Base-by-base conservation (phyloP, 2,329 filamentous ascomycete genomes). In the Pyrenophora teres region DNA sequence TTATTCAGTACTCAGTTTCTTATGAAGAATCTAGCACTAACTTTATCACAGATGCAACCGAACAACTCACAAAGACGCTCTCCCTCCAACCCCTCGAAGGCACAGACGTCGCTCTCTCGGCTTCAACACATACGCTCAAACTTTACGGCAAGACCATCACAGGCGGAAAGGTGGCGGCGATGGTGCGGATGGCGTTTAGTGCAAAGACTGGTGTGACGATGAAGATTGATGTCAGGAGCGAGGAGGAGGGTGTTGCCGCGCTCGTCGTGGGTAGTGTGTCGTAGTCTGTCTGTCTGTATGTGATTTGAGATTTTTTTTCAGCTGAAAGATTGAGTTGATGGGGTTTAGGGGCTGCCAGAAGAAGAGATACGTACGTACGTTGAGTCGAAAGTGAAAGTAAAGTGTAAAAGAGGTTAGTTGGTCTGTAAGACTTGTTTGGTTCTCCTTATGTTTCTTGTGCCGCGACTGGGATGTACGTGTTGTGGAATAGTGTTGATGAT, bases 81-180 rank as follows among this genome's bases (percentile, higher is more conserved):
- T 96, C 91, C 27, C 81, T 99, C 68, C 94, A 97, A 75, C 90
- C 94, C 10, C 83, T 99, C 39, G 94, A 99, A 66, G 94, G 93
- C 64, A 96, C 90, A 27, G 94, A 99, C 62, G 87, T 99, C 33
- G 88, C 91, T 0, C 81, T 96, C 63, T 95, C 87, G 70, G 88
- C 88, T 68, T 92, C 87, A 54, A 97, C 92, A 57, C 94, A 99
- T 75, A 92, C 92, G 3, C 87, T 99, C 72, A 97, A 96, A 79
- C 81, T 99, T 31, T 89, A 97, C 73, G 94, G 94, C 72, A 97
- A 97, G 85, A 96, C 91, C 37, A 87, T 97, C 57, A 87, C 84
- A 30, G 94, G 93, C 31, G 94, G 94, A 62, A 88, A 88, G 68
- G 93, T 99, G 13, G 90, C 92, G 49, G 89, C 89, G 54, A 87